These are phyloP conservation scores for Cucurbita ficifolia DNA, from an alignment of 306 rosid genomes.

Conservation along the genomic window DNA sequence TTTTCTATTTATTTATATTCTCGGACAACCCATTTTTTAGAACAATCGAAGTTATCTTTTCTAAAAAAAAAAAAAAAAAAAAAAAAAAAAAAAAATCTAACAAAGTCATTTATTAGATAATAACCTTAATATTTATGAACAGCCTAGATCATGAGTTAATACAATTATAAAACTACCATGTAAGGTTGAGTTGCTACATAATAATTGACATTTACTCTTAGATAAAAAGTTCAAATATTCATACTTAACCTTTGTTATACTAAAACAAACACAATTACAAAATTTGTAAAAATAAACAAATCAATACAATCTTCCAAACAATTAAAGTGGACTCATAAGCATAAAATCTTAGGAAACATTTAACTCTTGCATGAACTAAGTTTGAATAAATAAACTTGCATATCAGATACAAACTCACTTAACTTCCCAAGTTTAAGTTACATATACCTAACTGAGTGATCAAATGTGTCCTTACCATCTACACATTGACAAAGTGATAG, in stretches of 20 bases:
- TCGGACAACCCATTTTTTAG: neutral
- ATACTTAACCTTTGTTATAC: too few species aligned
- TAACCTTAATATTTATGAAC: too few species aligned
- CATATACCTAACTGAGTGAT: neutral
- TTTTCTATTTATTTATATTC: neutral
- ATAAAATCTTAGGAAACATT: neutral
- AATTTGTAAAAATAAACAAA: neutral
- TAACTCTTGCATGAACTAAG: neutral
- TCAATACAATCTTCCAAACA: neutral
- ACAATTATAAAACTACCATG: too few species aligned
- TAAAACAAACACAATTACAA: neutral
- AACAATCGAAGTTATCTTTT: neutral
- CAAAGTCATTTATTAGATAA: too few species aligned
- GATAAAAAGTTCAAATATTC: too few species aligned
- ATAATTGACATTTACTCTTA: too few species aligned
- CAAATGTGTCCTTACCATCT: neutral
- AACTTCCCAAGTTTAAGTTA: neutral
- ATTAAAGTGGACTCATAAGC: neutral
- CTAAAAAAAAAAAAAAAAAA: too few species aligned
- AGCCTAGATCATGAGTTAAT: neutral
- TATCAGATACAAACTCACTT: too few species aligned
- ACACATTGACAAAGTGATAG: neutral
- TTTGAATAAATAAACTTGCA: too few species aligned
- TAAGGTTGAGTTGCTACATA: too few species aligned
- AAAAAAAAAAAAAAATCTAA: too few species aligned